Conservation (phyloP, 495 filamentous ascomycete genomes). For the Articulospora tetracladia region DNA sequence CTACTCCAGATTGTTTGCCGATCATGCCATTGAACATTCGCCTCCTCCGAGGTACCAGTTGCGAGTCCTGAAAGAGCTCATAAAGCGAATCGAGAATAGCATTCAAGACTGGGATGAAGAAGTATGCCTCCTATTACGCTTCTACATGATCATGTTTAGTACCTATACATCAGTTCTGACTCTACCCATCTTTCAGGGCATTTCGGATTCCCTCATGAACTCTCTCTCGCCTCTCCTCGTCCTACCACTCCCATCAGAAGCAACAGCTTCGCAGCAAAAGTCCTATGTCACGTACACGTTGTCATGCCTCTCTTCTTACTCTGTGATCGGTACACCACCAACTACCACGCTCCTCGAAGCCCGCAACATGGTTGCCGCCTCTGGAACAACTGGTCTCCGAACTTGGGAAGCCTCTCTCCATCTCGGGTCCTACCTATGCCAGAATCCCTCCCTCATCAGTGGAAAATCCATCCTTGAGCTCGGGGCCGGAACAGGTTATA, state of each 20-base stretch:
- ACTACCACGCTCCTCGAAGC: conserved; percentile 65
- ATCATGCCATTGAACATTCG: conserved; percentile 39
- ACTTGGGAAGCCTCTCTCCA: conserved; percentile 96
- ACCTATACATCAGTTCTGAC: conserved; percentile 15
- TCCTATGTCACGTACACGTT: conserved; percentile 70
- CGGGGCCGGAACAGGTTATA: conserved; percentile 82
- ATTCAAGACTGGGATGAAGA: conserved; percentile 77
- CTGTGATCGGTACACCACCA: neutral
- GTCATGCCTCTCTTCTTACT: conserved; percentile 31
- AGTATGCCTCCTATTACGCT: conserved; percentile 50
- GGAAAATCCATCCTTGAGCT: conserved; percentile 74
- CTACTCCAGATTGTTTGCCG: conserved; percentile 60
- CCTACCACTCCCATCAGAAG: conserved; percentile 54
- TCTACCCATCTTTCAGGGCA: conserved; percentile 49
- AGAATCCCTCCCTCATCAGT: conserved; percentile 33
- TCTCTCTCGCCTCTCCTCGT: conserved; percentile 56
- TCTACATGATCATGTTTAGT: conserved; percentile 9
- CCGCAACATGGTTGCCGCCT: conserved; percentile 64
- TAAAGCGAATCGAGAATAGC: conserved; percentile 59
- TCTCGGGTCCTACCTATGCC: conserved; percentile 68
- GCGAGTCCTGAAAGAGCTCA: conserved; percentile 67
- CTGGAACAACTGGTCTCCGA: conserved; percentile 78
- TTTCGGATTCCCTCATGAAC: conserved; percentile 68
- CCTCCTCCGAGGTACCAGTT: conserved; percentile 66
- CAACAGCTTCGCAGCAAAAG: conserved; percentile 65